Base-by-base conservation (phyloP, 306 rosid genomes). In the Citrullus amarus region DNA sequence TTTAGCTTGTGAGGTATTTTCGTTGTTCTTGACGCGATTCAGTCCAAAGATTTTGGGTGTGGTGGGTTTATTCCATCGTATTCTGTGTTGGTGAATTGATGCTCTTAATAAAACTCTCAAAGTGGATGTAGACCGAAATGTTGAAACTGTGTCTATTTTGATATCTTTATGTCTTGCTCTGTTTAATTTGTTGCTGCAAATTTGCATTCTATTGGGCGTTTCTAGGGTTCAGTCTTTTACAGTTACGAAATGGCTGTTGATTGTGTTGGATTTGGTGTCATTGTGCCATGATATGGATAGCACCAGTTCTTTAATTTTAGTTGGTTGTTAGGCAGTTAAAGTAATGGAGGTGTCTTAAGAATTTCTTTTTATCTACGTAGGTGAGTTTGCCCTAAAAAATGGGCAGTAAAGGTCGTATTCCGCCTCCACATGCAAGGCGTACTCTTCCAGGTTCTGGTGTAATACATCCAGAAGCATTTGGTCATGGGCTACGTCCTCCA, bases 351-450 rank as follows among this genome's bases (percentile, higher is more conserved):
- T 75, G 55, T 73, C 25, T 41, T 46, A 10, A 53, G 30, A 22
- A 15, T 53, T 75, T 9, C 28, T 54, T 53, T 79, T 57, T 53
- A 28, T 74, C 10, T 57, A 70, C 36, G 14, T 67, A 28, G 78
- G 81, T 78, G n/a, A 16, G 15, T 34, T 41, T 6, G 60, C 79
- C 80, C 56, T 78, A 48, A 22, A 46, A 50, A 76, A 86, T 86
- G 98, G 98, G 93, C 28, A 94, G 98, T 84, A 94, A 92, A 84
- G 98, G 98, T 68, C 88, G 96, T 80, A 69, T 90, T 56, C 97
- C 95, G 9, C 95, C 93, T 32, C 82, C 83, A 41, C 98, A 90
- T 80, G 25, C 81, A 48, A 83, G 96, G 61, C 91, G 91, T 12
- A 88, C 85, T 9, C 88, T 79, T 41, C 96, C 86, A 1, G 97